Base-by-base conservation (phyloP, 179 eudicot species). In the Corrigiola litoralis region DNA sequence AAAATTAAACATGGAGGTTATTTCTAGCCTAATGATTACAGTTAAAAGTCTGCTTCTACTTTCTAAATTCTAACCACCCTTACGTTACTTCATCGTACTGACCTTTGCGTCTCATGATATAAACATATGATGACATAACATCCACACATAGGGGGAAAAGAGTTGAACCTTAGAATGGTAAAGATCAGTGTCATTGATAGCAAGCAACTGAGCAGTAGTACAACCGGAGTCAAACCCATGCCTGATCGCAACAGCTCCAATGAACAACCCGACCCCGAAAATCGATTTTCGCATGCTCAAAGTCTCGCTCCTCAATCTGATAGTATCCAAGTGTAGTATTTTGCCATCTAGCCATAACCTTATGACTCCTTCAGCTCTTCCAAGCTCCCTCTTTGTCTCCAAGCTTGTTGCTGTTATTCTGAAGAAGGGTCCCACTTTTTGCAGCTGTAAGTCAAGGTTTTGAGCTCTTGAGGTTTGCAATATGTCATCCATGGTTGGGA, bases 301-400 rank as follows among this genome's bases (percentile, higher is more conserved):
- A 53, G 85, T 87, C 62, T 92, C 96, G 58, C 84, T 79, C 2
- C 51, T 64, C 79, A 92, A 67, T 61, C 71, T 84, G 5, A 92
- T 87, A n/a, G 95, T 78, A 70, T 92, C 96, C 81, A 92, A 75
- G 69, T 92, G 96, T 17, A 90, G 86, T 63, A 92, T 82, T 53
- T 81, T 84, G 0, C 98, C 96, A 45, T 78, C 80, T 18, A 81
- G 69, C 96, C 98, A 92, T 0, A 81, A 55, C 82, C 98, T 81
- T 29, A 92, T 72, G 36, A 90, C 20, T n/a, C 98, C 98, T 58
- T 92, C 92, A 0, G 94, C 96, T 45, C 75, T 77, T 29, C 96
- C 98, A 29, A 92, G 64, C 79, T 84, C 95, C 23, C 11, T 69
- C 14, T 64, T 60, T 2, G 87, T 83, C 27, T 68, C 83, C 81